phyloP scores from a whole-genome alignment of 208 protist genomes.

The Trypanosomatidae sp. region DNA sequence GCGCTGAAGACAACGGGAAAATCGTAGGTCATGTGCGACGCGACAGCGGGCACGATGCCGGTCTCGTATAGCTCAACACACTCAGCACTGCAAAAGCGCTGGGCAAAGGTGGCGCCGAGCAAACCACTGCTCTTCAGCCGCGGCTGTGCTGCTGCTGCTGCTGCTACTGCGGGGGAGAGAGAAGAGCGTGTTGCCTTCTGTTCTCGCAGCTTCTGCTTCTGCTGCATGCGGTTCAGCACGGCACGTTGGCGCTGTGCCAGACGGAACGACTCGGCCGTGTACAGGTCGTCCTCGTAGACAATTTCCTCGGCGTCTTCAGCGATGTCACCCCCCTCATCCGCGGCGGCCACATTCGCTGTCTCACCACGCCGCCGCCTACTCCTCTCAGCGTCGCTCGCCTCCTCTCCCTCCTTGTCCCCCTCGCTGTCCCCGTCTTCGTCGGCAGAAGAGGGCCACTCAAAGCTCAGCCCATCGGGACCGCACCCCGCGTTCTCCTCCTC shows the following conservation, averaged over 20 bases:
- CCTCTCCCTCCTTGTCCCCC: background rate
- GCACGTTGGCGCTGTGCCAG: conserved; percentile 43
- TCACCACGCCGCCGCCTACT: no score
- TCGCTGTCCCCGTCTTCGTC: background rate
- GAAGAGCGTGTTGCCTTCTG: background rate
- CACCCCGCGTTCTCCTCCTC: no score
- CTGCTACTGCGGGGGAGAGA: background rate
- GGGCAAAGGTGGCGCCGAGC: conserved; percentile 29
- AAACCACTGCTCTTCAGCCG: conserved; percentile 12
- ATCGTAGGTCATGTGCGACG: conserved; percentile 30
- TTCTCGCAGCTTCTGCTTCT: conserved; percentile 10
- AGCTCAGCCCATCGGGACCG: background rate
- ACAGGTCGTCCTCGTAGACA: conserved; percentile 68
- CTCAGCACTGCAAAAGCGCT: conserved; percentile 72
- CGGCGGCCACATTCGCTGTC: no score
- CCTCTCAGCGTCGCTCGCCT: no score
- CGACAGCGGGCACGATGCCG: conserved; percentile 28
- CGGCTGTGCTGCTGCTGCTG: background rate
- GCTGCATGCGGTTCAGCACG: conserved; percentile 35
- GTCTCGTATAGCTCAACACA: conserved; percentile 46
- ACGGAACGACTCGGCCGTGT: conserved; percentile 58
- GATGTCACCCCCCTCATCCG: background rate
- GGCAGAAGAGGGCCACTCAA: conserved; percentile 19
- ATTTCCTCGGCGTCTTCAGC: conserved; percentile 36
- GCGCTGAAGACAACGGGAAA: conserved; percentile 38